These are phyloP conservation scores for Spergularia marina DNA, from an alignment of 148 eudicot genomes.

Conservation along the genomic window DNA sequence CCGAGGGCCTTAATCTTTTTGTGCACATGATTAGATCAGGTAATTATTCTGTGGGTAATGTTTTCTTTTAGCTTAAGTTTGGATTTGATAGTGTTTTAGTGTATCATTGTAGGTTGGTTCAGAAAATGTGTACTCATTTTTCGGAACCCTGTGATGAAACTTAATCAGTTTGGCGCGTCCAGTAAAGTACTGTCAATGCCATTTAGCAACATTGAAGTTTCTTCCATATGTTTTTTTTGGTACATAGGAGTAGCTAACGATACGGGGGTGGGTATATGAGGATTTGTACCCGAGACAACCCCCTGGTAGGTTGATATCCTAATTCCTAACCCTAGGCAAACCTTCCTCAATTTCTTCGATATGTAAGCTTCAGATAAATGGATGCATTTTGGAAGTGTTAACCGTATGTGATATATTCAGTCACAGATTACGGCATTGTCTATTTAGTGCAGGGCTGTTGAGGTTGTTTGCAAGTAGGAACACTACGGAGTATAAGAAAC, in stretches of 20 bases:
- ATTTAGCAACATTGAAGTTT: no score
- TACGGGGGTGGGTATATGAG: no score
- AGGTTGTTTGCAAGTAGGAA: neutral
- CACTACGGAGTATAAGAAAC: neutral
- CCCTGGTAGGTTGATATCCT: no score
- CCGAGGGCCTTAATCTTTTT: conserved; percentile 55
- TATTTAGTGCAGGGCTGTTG: neutral
- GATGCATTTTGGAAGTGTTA: neutral
- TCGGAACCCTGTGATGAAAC: no score
- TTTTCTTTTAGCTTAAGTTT: no score
- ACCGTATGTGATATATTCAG: neutral
- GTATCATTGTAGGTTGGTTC: no score
- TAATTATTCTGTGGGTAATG: conserved; percentile 18
- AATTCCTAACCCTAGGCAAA: no score
- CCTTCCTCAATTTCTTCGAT: neutral
- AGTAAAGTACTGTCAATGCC: no score
- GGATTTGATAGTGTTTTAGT: no score
- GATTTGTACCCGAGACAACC: neutral
- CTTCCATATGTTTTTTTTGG: neutral
- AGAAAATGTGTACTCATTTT: no score
- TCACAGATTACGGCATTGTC: neutral
- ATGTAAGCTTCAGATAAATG: neutral
- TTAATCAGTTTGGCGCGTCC: no score
- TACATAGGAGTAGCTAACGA: no score
- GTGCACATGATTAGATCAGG: conserved; percentile 86